A percentile compares a stretch with the other conserved stretches of the same genome.
Conservation (phyloP, 1,139 yeast genomes). For the Taphrina deformans region DNA sequence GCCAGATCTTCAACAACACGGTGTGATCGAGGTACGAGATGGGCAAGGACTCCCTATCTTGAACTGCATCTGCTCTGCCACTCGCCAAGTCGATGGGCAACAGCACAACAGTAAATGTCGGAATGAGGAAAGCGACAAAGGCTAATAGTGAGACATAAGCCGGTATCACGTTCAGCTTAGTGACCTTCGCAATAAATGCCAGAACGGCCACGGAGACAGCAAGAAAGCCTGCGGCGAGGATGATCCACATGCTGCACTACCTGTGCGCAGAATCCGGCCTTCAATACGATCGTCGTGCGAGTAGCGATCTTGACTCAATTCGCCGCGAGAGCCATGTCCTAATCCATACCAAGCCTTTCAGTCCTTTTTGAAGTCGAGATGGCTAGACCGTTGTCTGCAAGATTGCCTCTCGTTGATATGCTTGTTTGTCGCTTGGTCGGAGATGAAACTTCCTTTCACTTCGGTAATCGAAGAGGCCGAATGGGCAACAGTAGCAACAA, state of each 20-base stretch:
- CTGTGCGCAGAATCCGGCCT: no score
- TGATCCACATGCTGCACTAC: not conserved
- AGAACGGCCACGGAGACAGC: conserved; percentile 4
- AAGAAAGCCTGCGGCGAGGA: not conserved
- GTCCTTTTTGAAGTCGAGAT: no score
- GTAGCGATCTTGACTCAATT: no score
- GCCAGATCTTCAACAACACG: conserved; percentile 64
- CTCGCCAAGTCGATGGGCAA: conserved; percentile 58
- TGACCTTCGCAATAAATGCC: conserved; percentile 16
- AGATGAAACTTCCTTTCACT: no score
- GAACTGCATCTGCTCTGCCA: conserved; percentile 17
- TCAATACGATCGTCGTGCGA: no score
- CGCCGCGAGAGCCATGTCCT: no score
- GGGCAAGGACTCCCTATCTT: conserved; percentile 38
- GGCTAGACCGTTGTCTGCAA: no score
- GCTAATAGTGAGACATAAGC: conserved; percentile 49
- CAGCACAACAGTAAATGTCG: conserved; percentile 57
- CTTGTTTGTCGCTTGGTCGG: no score
- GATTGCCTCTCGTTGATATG: no score
- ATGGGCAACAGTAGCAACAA: no score
- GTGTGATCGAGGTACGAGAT: conserved; percentile 41
- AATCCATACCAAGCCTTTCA: no score
- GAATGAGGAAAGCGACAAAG: conserved; percentile 54
- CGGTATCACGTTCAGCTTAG: conserved; percentile 41
- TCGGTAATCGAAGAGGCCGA: no score